phyloP scores from a whole-genome alignment of 345 rosid genomes.

The Aethionema arabicum region DNA sequence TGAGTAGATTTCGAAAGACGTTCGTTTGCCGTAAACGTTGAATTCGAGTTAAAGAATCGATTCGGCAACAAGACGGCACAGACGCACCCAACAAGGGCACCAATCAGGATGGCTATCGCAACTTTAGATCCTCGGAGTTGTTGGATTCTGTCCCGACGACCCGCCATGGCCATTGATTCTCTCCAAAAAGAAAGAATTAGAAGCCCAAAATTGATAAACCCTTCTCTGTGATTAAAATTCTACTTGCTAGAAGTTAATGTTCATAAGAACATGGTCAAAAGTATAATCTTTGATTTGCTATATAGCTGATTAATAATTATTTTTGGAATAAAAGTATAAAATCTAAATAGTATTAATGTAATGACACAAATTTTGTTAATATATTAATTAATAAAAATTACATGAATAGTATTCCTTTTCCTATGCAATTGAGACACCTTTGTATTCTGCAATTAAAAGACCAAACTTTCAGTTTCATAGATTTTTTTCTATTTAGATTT shows the following conservation, averaged over 20 bases:
- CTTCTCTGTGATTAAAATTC: not conserved
- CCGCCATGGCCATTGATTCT: constrained; percentile 42
- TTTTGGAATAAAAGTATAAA: no score
- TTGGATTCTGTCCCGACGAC: constrained; percentile 56
- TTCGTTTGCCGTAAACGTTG: constrained; percentile 29
- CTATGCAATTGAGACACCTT: constrained; percentile 76
- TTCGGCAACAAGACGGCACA: constrained; percentile 61
- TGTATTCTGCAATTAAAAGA: constrained; percentile 55
- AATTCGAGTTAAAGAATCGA: constrained; percentile 49
- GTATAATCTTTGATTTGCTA: not conserved
- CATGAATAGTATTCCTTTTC: constrained; percentile 48
- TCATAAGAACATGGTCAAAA: no score
- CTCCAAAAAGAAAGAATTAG: not conserved
- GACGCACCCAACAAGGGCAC: constrained; percentile 62
- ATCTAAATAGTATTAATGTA: no score
- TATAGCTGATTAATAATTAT: no score
- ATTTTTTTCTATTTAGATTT: not conserved
- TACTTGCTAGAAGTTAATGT: not conserved
- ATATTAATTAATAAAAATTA: no score
- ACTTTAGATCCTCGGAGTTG: constrained; percentile 55
- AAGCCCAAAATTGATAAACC: constrained; percentile 14
- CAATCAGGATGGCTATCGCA: constrained; percentile 55
- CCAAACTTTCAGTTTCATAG: not conserved
- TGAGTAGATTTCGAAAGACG: constrained; percentile 37
- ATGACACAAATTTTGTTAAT: no score